phyloP scores from a whole-genome alignment of 495 filamentous ascomycete genomes.

The Aspergillus nanangensis region DNA sequence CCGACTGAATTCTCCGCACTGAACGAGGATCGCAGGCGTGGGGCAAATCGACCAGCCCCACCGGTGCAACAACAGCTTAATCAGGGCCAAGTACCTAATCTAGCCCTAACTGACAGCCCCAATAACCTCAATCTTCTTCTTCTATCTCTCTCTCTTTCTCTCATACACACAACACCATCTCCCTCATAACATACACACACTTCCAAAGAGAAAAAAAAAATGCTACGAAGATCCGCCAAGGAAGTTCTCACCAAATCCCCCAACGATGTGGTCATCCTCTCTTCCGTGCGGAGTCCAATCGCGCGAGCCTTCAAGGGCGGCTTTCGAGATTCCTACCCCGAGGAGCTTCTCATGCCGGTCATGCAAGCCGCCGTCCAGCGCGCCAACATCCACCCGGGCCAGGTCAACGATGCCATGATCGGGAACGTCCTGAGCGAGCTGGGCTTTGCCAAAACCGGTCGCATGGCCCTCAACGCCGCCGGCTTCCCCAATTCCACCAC shows the following conservation, averaged over 20 bases:
- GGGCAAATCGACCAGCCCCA: no score
- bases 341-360: slow-evolving; percentile 66
- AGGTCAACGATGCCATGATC: slow-evolving; percentile 75
- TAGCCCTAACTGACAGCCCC: no score
- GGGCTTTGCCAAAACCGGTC: slow-evolving; percentile 75
- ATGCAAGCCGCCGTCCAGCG: slow-evolving; percentile 51
- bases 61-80: no score
- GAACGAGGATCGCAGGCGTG: no score
- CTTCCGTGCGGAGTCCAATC: slow-evolving; percentile 67
- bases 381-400: slow-evolving; percentile 14
- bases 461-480: slow-evolving; percentile 75
- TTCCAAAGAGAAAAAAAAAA: slow-evolving; percentile 4
- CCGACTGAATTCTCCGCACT: no score
- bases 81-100: no score
- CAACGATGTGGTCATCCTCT: slow-evolving; percentile 86
- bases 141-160: no score
- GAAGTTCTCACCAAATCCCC: slow-evolving; percentile 32
- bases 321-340: slow-evolving; percentile 80
- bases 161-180: neutral
- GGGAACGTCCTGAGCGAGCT: slow-evolving; percentile 80
- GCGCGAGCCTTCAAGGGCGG: slow-evolving; percentile 71
- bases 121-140: no score
- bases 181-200: neutral
- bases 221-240: slow-evolving; percentile 11
- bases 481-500: slow-evolving; percentile 80